Evolutionary conservation across 2,329 filamentous ascomycete species (phyloP), one percentile per base, ranked within the genome.

Genomic region (Aspergillus neoniger): DNA sequence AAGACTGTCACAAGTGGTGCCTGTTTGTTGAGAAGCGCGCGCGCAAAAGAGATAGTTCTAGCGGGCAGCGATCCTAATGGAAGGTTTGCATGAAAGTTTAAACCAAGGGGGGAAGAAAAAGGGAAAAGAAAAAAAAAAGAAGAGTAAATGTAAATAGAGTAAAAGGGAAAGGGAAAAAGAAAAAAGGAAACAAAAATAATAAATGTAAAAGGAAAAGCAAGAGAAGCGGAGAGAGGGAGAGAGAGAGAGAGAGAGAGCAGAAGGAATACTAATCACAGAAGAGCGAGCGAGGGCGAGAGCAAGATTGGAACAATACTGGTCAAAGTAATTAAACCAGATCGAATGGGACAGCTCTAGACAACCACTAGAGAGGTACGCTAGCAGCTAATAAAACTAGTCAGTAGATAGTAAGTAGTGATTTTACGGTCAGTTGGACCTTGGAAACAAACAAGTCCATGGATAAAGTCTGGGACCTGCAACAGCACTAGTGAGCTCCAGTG

Each of bases 371-470:
- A 32, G 47, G 25, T 30, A 63, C 57, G 51, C 39, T 57, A 62
- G 53, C 54, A 54, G 55, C 55, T 58, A 51, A 64, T 43, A 47
- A 55, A 55, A 57, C 60, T 66, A 65, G 63, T 63, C 47, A 38
- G 30, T 38, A 59, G 56, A 23, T 47, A 51, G 23, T 30, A 23
- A 44, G 51, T 28, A 30, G 52, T 43, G 38, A 57, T 54, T 60
- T 57, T 52, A 57, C 53, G 58, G 57, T 66, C 62, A 59, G 30
- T 63, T 58, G 52, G 43, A 58, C 55, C 21, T 63, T 58, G 52
- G 43, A 58, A 63, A 65, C 63, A 66, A 69, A 66, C 66, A 65
- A 63, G 59, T 59, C 65, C 62, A 67, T 67, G 66, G 65, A 67
- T 64, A 57, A 48, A 63, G 49, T 62, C 59, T 55, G 47, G 50